Evolutionary conservation across 2,329 filamentous ascomycete genomes (phyloP), one percentile per base, ranked within the genome.

Genomic region (Arachnopeziza araneosa): DNA sequence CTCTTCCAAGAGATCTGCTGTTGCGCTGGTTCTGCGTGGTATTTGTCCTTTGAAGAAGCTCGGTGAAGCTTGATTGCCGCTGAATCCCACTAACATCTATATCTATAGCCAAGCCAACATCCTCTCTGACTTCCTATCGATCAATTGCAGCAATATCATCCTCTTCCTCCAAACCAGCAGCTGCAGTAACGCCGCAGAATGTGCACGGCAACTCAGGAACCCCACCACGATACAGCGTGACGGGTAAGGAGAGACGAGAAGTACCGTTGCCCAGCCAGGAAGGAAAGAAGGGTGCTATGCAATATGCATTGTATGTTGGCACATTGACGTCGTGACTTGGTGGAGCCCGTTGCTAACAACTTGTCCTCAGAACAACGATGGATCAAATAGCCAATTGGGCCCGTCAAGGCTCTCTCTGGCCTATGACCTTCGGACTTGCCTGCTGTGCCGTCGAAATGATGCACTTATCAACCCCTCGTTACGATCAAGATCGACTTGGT

Each of bases 401-500:
- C 48, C 86, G 91, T 55, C 89, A 95, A 77, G 85, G 87, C 58
- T 96, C 91, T 19, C 80, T 95, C 56, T 96, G 91, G 91, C 91
- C 91, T 67, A 87, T 96, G 83, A 92, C 89, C 55, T 96, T 96
- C 74, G 91, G 88, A 56, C 87, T 95, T 54, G 91, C 91, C 71
- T 96, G 91, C 82, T 96, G 91, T 76, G 90, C 89, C 75, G 78
- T 96, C 72, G 91, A 96, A 75, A 96, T 96, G 91, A 96, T 96
- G 91, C 89, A 93, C 74, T 81, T 91, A 22, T 95, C 90, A 32
- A 91, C 90, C 63, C 91, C 91, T 17, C 88, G 91, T 44, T 95
- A 96, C 83, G 91, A 96, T 71, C 90, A 95, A 73, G 91, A 96
- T 77, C 85, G 91, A 44, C 80, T 93, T 61, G 91, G 91, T 65